Evolutionary conservation across 2,329 filamentous ascomycete genomes (phyloP).

Genomic region (Alternaria rosae): DNA sequence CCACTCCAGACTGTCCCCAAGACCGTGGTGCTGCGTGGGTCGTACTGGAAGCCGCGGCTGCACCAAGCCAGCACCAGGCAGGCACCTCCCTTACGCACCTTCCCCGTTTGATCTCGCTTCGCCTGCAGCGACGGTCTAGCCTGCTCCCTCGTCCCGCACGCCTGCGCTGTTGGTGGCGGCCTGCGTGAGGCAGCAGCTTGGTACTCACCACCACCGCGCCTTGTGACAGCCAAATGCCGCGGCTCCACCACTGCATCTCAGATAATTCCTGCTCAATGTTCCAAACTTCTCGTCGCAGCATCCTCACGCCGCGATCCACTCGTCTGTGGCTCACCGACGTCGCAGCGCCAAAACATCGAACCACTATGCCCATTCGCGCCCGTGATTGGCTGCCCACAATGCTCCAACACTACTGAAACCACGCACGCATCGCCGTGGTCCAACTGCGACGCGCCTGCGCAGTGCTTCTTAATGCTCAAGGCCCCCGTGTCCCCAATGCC

Average conservation of each 20-base stretch:
- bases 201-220: constrained; percentile 14
- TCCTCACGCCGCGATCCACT: constrained; percentile 3
- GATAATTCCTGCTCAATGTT: not conserved
- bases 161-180: constrained; percentile 18
- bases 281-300: not conserved
- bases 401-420: constrained; percentile 48
- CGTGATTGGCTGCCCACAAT: constrained; percentile 40
- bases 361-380: constrained; percentile 22
- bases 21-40: not conserved
- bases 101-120: constrained; percentile 25
- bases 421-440: constrained; percentile 36
- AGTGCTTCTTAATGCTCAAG: constrained; percentile 46
- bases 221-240: constrained; percentile 1
- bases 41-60: constrained; percentile 16
- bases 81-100: constrained; percentile 17
- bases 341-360: constrained; percentile 39
- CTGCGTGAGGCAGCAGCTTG: constrained; percentile 6
- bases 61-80: constrained; percentile 10
- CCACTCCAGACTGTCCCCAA: not conserved
- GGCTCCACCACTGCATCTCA: constrained; percentile 1
- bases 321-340: constrained; percentile 17
- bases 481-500: constrained; percentile 32
- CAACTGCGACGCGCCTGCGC: constrained; percentile 44
- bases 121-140: constrained; percentile 18
- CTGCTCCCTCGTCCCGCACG: constrained; percentile 8